Conservation (phyloP, 2,329 filamentous ascomycete genomes). For the Monilinia fructigena region DNA sequence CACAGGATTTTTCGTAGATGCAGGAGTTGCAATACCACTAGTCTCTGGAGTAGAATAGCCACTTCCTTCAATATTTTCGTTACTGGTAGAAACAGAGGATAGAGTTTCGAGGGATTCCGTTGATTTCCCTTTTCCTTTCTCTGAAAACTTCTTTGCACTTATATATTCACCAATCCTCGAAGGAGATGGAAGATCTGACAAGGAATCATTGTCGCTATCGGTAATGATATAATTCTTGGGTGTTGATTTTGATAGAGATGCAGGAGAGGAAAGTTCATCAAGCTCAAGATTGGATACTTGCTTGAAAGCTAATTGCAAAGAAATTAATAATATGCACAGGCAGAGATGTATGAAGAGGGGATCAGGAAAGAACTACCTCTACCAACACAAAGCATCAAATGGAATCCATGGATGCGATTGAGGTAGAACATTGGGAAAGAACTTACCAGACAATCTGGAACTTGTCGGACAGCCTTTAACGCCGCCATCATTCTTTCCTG, state of each 20-base stretch:
- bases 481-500: slow-evolving; percentile 24
- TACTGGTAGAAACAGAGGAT: slow-evolving; percentile 43
- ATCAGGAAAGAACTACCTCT: neutral
- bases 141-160: slow-evolving; percentile 19
- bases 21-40: slow-evolving; percentile 54
- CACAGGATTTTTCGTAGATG: slow-evolving; percentile 38
- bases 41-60: slow-evolving; percentile 63
- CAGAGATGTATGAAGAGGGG: neutral
- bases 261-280: slow-evolving; percentile 21
- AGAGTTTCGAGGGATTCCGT: slow-evolving; percentile 41
- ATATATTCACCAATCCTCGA: slow-evolving; percentile 26
- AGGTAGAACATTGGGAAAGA: neutral
- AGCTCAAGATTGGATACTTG: slow-evolving; percentile 28
- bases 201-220: slow-evolving; percentile 26
- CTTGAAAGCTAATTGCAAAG: slow-evolving; percentile 29
- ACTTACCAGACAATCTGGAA: slow-evolving; percentile 36
- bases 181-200: slow-evolving; percentile 27
- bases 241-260: slow-evolving; percentile 4
- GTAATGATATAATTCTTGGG: slow-evolving; percentile 10
- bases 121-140: slow-evolving; percentile 29
- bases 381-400: too few species aligned
- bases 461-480: slow-evolving; percentile 25
- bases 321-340: slow-evolving; percentile 8
- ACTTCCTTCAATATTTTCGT: slow-evolving; percentile 45
- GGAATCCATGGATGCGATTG: too few species aligned